Conservation (phyloP, 768 basidiomycete species). For the Boletus speciosus region DNA sequence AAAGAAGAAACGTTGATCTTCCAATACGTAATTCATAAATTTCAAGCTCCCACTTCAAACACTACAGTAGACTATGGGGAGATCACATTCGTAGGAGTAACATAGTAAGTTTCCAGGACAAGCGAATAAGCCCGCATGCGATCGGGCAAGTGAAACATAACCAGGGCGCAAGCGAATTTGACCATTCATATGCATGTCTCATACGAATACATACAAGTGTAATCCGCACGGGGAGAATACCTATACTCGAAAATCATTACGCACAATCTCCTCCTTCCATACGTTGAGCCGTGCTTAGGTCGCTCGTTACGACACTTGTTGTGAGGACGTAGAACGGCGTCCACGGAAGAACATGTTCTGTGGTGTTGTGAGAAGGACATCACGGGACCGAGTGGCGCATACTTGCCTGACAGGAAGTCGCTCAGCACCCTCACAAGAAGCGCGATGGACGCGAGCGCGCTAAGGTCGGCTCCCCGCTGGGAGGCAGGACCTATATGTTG, state of each 20-base stretch:
- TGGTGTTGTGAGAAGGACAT: constrained; percentile 11
- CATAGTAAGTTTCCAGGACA: neutral
- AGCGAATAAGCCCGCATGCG: neutral
- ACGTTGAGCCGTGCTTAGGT: constrained; percentile 67
- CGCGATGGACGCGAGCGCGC: constrained; percentile 69
- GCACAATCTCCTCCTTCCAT: constrained; percentile 48
- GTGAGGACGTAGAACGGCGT: constrained; percentile 61
- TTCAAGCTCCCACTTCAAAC: neutral
- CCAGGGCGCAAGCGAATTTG: neutral
- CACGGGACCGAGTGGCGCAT: neutral
- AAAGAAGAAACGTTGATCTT: neutral
- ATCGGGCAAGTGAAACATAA: neutral
- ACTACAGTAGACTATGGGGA: neutral
- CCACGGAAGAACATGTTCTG: constrained; percentile 37
- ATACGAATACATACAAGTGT: constrained; percentile 8
- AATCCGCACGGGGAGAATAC: constrained; percentile 7
- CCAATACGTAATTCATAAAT: neutral
- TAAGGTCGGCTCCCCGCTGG: constrained; percentile 45
- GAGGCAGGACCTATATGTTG: constrained; percentile 32
- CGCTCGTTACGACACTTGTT: constrained; percentile 74
- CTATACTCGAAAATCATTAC: constrained; percentile 16
- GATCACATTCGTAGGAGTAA: neutral
- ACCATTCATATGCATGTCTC: constrained; percentile 14
- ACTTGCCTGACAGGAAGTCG: constrained; percentile 52
- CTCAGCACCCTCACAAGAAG: constrained; percentile 62